Evolutionary conservation across 345 rosid species (phyloP), one percentile per base, ranked within the genome.

Genomic region (rapeseed (Brassica napus)): DNA sequence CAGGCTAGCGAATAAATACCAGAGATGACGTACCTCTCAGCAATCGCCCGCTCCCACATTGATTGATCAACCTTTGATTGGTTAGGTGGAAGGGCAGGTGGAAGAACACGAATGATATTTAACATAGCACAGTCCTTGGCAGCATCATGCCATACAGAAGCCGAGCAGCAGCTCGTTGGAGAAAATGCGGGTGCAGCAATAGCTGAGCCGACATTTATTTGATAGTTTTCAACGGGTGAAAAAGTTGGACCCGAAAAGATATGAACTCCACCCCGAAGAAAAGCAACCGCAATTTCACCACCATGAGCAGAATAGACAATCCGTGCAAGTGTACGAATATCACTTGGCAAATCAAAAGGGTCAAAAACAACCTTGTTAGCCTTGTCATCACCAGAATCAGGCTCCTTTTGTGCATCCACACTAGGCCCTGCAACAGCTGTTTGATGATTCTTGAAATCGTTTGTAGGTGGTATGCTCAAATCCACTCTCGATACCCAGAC

Each of bases 131-230:
- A 86, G 83, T 95, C 99, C 87, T 86, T 88, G 75, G 80, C 85
- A 68, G 85, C 83, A 78, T 95, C 97, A 84, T 93, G 99, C 92
- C 98, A 95, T 77, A 93, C 98, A 71, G 97, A 95, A 73, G 97
- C 99, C 34, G 97, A 93, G 85, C 99, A 95, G 74, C 99, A 95
- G 86, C 98, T 95, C 74, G 99, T 95, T 58, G 99, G 89, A 77
- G 99, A 95, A 82, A 95, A 95, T 67, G 98, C 98, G 63, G 99
- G 99, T 68, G 97, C 90, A 72, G 99, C 98, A 78, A 95, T 93
- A 47, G 97, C 92, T 76, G 98, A 93, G 61, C 91, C 97, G 81
- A 93, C 98, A 88, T 88, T 89, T 73, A 95, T 91, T 86, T 95
- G 99, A 81, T 93, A 93, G 84, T 88, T 93, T 78, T 93, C 99